These are phyloP conservation scores for Zasmidium angulare DNA, from an alignment of 2,329 filamentous ascomycete genomes.

Conservation along the genomic window DNA sequence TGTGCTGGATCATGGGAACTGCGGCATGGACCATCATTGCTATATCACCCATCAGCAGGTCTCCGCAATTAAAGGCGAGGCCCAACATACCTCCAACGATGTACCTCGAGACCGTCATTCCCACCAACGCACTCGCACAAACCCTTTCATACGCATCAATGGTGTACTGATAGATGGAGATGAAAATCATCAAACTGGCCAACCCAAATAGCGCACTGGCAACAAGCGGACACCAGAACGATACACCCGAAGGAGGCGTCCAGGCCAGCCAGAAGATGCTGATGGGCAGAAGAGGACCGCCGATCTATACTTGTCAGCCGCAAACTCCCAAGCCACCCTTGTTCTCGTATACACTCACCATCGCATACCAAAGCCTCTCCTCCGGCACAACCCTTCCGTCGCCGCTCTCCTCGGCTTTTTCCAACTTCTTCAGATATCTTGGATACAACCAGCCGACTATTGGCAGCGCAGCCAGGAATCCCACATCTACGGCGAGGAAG, in stretches of 20 bases:
- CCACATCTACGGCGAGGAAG: slow-evolving; percentile 8
- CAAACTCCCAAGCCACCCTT: no score
- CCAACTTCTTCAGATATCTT: slow-evolving; percentile 25
- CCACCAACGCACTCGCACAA: slow-evolving; percentile 49
- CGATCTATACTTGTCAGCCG: slow-evolving; percentile 16
- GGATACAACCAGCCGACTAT: slow-evolving; percentile 1
- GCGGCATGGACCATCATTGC: slow-evolving; percentile 2
- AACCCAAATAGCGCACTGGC: slow-evolving; percentile 54
- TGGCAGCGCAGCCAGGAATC: neutral
- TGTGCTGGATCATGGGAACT: slow-evolving; percentile 3
- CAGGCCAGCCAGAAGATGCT: slow-evolving; percentile 54
- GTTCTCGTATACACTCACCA: slow-evolving; percentile 3
- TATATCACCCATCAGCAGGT: neutral
- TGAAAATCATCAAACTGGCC: slow-evolving; percentile 51
- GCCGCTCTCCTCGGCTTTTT: slow-evolving; percentile 31
- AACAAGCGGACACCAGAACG: slow-evolving; percentile 51
- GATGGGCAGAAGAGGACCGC: slow-evolving; percentile 33
- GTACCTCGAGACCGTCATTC: slow-evolving; percentile 41
- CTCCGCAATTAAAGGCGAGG: neutral
- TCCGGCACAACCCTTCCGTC: neutral
- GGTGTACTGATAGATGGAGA: slow-evolving; percentile 56
- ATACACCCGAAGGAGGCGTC: slow-evolving; percentile 42
- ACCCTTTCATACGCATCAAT: slow-evolving; percentile 58
- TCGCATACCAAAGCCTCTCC: neutral
- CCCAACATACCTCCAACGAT: slow-evolving; percentile 15